Conservation (phyloP, 441 rosid species). For the Syzygium malaccense region DNA sequence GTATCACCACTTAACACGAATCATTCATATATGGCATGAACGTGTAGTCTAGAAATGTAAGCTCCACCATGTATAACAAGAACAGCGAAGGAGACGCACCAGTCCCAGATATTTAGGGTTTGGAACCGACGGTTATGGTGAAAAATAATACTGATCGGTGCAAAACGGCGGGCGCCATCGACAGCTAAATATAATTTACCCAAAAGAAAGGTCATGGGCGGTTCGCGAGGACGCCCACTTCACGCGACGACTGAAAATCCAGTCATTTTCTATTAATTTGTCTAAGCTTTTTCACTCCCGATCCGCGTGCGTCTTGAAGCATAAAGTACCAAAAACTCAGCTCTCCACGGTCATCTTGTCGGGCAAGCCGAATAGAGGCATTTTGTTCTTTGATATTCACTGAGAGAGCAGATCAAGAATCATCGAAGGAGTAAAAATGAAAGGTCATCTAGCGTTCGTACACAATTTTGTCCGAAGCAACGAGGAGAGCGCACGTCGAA, state of each 20-base stretch:
- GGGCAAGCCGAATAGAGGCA: not conserved
- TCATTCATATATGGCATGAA: too few species aligned
- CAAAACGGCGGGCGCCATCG: too few species aligned
- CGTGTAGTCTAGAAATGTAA: too few species aligned
- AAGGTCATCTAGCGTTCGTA: accelerated
- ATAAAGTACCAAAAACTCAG: accelerated
- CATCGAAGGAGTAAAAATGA: not conserved
- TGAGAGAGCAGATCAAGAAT: not conserved
- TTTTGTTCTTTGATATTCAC: not conserved
- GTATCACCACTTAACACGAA: too few species aligned
- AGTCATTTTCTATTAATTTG: accelerated
- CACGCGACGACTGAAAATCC: not conserved
- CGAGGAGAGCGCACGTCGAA: not conserved
- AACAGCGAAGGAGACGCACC: too few species aligned
- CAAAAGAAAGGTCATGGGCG: too few species aligned
- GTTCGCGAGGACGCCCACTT: not conserved
- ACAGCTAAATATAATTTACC: accelerated
- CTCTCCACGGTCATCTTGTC: not conserved
- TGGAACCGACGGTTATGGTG: too few species aligned
- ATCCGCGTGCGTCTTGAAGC: not conserved
- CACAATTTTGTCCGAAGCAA: accelerated
- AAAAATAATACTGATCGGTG: too few species aligned
- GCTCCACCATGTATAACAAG: too few species aligned
- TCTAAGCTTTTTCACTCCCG: accelerated
- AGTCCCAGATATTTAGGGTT: too few species aligned